Base-by-base conservation (phyloP, 495 filamentous ascomycete genomes). In the Penicillium atrosanguineum region DNA sequence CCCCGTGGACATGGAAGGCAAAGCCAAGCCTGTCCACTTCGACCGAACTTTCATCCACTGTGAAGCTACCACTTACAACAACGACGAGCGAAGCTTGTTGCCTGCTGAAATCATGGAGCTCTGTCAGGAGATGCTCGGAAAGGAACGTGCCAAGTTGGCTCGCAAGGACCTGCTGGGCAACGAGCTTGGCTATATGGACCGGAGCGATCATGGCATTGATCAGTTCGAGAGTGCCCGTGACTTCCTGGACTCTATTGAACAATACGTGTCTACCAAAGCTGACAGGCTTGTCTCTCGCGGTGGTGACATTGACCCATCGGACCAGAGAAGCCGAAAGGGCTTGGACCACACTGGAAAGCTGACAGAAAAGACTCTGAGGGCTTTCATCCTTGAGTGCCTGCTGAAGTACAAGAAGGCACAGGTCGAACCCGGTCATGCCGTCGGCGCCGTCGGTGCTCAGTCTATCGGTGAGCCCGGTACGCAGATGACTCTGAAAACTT, bases 401-500 rank as follows among this genome's bases (percentile, higher is more conserved):
- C 76, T 79, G 55, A 97, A 97, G 69, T 97, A 96, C 70, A 84
- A 89, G 57, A 90, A 83, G 64, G 90, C 92, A 3, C 88, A 87
- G 52, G 87, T 94, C 37, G 90, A 98, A 66, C 90, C 94, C 7
- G 95, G 95, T 4, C 93, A 96, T 63, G 94, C 94, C 12, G 94
- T 97, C n/a, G 94, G 95, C 50, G 95, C 94, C 11, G 90, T 97
- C 31, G 94, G 93, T 59, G 95, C 95, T 14, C 95, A 98, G 71
- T 96, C 91, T 26, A 97, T 98, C 63, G 94, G 95, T 65, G 95
- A 98, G 64, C 94, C 95, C 0, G 94, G 95, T 67, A 98, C 95
- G 4, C 95, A 98, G 71, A 98, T 98, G 95, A 98, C 94, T 2
- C 77, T 98, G 62, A 97, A 97, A 75, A 98, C 94, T 68, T 98